These are phyloP conservation scores for Brassica nigra DNA, from an alignment of 345 rosid genomes.

Conservation along the genomic window DNA sequence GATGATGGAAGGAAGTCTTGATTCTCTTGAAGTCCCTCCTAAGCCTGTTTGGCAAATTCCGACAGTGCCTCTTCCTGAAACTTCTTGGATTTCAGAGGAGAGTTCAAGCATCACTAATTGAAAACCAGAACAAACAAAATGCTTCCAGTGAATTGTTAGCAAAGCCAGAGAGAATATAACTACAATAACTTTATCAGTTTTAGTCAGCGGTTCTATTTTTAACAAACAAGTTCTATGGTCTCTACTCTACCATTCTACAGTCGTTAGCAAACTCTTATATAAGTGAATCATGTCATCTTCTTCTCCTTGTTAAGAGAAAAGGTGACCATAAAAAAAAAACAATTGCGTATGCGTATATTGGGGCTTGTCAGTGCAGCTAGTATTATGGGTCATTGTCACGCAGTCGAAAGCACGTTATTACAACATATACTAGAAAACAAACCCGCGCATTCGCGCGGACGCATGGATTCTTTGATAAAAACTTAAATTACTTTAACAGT, in stretches of 20 bases:
- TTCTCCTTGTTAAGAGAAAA: no score
- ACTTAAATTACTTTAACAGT: no score
- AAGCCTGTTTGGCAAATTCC: neutral
- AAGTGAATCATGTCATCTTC: neutral
- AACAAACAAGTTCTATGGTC: neutral
- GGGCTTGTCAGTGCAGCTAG: no score
- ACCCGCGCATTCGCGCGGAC: no score
- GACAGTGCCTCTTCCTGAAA: neutral
- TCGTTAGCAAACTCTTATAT: neutral
- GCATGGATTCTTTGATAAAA: no score
- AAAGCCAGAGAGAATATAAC: neutral
- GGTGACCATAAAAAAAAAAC: no score
- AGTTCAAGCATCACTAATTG: neutral
- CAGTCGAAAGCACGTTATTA: no score
- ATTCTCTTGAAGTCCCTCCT: no score
- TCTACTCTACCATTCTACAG: neutral
- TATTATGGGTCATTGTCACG: no score
- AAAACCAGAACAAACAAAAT: neutral
- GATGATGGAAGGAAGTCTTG: no score
- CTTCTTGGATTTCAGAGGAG: conserved; percentile 5
- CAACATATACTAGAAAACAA: no score
- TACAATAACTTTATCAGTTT: neutral
- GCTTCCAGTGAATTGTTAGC: neutral
- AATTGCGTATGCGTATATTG: no score
- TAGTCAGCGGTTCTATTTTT: neutral